Conservation (phyloP, 2,329 filamentous ascomycete genomes). For the Colletotrichum lindemuthianum region DNA sequence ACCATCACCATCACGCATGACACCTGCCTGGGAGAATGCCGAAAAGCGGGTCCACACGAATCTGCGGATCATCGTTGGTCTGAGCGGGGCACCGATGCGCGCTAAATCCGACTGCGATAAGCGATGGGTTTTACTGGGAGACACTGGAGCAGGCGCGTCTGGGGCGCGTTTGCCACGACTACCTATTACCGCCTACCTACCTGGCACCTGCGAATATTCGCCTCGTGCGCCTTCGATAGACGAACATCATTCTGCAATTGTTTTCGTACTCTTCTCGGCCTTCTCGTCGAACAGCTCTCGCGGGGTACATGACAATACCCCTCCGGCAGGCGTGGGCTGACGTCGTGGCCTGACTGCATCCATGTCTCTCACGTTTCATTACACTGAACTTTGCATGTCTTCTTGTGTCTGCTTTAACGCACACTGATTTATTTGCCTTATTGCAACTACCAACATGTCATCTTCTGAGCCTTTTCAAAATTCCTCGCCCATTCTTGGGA, state of each 20-base stretch:
- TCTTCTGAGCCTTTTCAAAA: conserved; percentile 33
- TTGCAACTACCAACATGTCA: conserved; percentile 26
- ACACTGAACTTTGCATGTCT: no score
- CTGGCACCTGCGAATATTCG: no score
- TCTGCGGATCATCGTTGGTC: conserved; percentile 18
- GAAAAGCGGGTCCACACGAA: background rate
- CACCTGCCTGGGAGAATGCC: no score
- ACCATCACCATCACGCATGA: no score
- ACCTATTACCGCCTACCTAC: background rate
- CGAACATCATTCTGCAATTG: background rate
- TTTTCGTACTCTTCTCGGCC: no score
- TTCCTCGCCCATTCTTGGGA: conserved; percentile 30
- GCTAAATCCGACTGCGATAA: conserved; percentile 2
- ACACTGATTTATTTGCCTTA: no score
- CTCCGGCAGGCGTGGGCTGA: no score
- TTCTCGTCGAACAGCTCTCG: no score
- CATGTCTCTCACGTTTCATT: no score
- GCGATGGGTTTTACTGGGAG: background rate
- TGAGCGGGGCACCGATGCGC: background rate
- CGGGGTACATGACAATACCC: no score
- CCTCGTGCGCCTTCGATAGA: background rate
- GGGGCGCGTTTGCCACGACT: conserved; percentile 1
- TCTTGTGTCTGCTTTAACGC: no score
- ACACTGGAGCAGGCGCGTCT: conserved; percentile 20
- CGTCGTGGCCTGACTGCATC: no score